phyloP scores from a whole-genome alignment of 2,329 filamentous ascomycete genomes.

The Colletotrichum lupini region DNA sequence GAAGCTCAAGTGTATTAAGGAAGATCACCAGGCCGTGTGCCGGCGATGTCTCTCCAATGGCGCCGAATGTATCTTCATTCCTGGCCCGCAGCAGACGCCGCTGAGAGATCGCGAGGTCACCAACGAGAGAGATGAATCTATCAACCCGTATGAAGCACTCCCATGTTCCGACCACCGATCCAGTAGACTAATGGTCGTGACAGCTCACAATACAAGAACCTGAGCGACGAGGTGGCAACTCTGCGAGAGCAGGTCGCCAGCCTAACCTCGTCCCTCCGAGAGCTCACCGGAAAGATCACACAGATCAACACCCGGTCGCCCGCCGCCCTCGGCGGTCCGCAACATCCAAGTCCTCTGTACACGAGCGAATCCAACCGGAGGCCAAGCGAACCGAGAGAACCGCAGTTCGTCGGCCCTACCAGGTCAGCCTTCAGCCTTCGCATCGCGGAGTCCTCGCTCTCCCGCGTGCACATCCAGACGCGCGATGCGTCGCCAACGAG shows the following conservation, averaged over 20 bases:
- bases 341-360: constrained; percentile 31
- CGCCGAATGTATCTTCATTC: constrained; percentile 41
- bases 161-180: neutral
- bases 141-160: constrained; percentile 29
- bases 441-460: constrained; percentile 48
- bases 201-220: constrained; percentile 32
- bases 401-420: constrained; percentile 51
- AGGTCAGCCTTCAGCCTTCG: constrained; percentile 48
- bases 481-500: constrained; percentile 42
- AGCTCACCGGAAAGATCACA: constrained; percentile 40
- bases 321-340: constrained; percentile 3
- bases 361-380: constrained; percentile 11
- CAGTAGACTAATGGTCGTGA: neutral
- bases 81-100: constrained; percentile 31
- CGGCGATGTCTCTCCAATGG: constrained; percentile 45
- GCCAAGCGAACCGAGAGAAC: constrained; percentile 42
- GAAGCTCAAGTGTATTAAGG: constrained; percentile 52
- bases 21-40: constrained; percentile 40
- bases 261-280: constrained; percentile 41
- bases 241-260: constrained; percentile 45
- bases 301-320: constrained; percentile 19
- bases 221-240: constrained; percentile 43
- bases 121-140: constrained; percentile 38
- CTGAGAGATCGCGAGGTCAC: constrained; percentile 33
- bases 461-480: constrained; percentile 47